These are phyloP conservation scores for Abrus precatorius DNA, from an alignment of 306 rosid genomes.

Conservation along the genomic window DNA sequence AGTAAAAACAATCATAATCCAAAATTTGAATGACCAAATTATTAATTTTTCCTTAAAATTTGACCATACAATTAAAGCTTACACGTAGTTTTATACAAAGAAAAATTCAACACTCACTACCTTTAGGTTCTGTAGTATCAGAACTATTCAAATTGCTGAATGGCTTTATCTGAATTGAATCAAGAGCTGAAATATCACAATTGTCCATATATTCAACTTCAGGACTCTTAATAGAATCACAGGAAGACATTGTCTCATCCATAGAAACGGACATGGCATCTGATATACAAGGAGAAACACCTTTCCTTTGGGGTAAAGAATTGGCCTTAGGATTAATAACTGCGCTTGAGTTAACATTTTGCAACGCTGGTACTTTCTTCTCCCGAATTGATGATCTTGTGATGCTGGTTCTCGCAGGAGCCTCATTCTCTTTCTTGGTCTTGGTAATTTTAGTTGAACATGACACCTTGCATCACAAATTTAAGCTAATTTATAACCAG, in stretches of 20 bases:
- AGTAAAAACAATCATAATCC: background rate
- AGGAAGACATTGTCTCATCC: conserved; percentile 80
- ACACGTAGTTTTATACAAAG: background rate
- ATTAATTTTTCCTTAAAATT: background rate
- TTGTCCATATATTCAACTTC: conserved; percentile 79
- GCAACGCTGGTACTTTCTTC: conserved; percentile 41
- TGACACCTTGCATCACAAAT: conserved; percentile 58
- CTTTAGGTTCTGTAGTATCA: conserved; percentile 59
- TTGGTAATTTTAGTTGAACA: conserved; percentile 63
- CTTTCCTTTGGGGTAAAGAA: conserved; percentile 46
- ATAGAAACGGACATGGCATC: conserved; percentile 71
- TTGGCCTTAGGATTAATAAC: conserved; percentile 50
- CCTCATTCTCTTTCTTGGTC: conserved; percentile 67
- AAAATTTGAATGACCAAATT: background rate
- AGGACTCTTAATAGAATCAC: conserved; percentile 81
- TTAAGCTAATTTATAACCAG: conserved; percentile 15
- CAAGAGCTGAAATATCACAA: conserved; percentile 61
- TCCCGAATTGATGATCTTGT: conserved; percentile 38
- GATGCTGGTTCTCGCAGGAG: conserved; percentile 41
- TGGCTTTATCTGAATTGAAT: conserved; percentile 66
- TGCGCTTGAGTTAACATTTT: conserved; percentile 52
- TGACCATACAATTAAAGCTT: background rate
- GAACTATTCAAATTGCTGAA: conserved; percentile 67
- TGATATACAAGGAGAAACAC: conserved; percentile 72
- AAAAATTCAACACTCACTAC: conserved; percentile 41